Conservation (phyloP, 768 basidiomycete species). For the Solioccasus polychromus region DNA sequence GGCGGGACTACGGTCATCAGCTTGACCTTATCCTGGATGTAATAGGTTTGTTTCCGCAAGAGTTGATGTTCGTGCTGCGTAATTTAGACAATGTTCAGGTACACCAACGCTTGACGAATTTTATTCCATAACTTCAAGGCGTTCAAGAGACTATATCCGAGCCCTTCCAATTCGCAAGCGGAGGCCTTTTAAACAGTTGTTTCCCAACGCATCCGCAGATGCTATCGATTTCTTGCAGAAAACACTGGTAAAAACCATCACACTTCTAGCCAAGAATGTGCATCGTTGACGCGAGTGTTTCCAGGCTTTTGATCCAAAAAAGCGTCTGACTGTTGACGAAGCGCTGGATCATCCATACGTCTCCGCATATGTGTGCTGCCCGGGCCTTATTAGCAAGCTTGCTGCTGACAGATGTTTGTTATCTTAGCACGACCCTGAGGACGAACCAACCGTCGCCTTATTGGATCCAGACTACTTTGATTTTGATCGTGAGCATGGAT, state of each 20-base stretch:
- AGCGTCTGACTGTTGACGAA: conserved; percentile 78
- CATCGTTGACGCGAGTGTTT: background rate
- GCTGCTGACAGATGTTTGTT: conserved; percentile 4
- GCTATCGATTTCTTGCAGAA: conserved; percentile 72
- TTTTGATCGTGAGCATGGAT: conserved; percentile 65
- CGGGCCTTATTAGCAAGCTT: background rate
- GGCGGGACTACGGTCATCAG: conserved; percentile 85
- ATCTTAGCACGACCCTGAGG: conserved; percentile 76
- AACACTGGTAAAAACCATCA: conserved; percentile 51
- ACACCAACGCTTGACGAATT: conserved; percentile 90
- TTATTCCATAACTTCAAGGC: conserved; percentile 80
- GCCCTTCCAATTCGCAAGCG: conserved; percentile 81
- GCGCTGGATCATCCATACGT: conserved; percentile 83
- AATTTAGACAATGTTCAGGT: conserved; percentile 35
- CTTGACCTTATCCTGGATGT: conserved; percentile 86
- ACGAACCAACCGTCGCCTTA: conserved; percentile 80
- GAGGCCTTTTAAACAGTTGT: conserved; percentile 65
- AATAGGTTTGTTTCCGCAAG: conserved; percentile 46
- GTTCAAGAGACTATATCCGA: conserved; percentile 86
- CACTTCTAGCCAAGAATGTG: conserved; percentile 27
- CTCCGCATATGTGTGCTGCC: conserved; percentile 59
- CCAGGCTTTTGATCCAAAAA: conserved; percentile 88
- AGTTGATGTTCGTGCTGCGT: conserved; percentile 14
- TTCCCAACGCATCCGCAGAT: conserved; percentile 71
- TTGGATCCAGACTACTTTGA: conserved; percentile 87